Base-by-base conservation (phyloP, 2,329 filamentous ascomycete species). In the Claviceps arundinis region DNA sequence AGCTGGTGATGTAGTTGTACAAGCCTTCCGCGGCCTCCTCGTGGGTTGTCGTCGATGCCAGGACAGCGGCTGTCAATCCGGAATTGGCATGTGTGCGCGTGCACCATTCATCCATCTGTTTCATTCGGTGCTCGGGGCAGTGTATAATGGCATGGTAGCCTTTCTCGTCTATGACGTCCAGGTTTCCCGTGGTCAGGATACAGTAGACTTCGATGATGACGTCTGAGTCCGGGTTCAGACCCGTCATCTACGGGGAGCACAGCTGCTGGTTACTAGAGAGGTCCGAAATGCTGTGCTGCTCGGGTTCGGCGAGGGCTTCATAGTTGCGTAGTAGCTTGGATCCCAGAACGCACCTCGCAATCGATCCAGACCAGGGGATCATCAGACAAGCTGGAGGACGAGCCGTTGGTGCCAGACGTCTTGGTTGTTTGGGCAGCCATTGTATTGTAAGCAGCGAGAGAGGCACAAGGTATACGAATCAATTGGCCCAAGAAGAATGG, bases 191-290 rank as follows among this genome's bases (percentile, higher is more conserved):
- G 7, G 93, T 98, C 64, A 98, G 80, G 68, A 94, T 85, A 71
- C 90, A 96, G 68, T 85, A 91, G 53, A 97, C 85, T 61, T 95
- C 89, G 63, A 97, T 81, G 62, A 97, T 93, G 52, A 84, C 82
- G 64, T 97, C 91, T 37, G 73, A 81, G 54, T 86, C 79, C 1
- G 83, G 76, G 66, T 95, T 76, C n/a, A 71, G 62, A 11, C 69
- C 69, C n/a, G 69, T 97, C 93, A 98, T 98, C 89, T 95, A 59
- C 19, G 34, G 24, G 19, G 13, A 52, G 14, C 34, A 34, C 24
- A 34, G 17, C 42, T 37, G 41, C 48, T 13, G 48, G 50, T 52
- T 44, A 26, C 16, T 19, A 14, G 14, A 34, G 8, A 22, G 37
- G 37, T 40, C 14, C 14, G 5, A 17, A 2, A 9, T 42, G 1